A percentile compares a stretch with the other conserved stretches of the same genome.
Evolutionary conservation across 1,139 yeast species (phyloP).

Genomic region (Zygosaccharomyces pseudobailii): DNA sequence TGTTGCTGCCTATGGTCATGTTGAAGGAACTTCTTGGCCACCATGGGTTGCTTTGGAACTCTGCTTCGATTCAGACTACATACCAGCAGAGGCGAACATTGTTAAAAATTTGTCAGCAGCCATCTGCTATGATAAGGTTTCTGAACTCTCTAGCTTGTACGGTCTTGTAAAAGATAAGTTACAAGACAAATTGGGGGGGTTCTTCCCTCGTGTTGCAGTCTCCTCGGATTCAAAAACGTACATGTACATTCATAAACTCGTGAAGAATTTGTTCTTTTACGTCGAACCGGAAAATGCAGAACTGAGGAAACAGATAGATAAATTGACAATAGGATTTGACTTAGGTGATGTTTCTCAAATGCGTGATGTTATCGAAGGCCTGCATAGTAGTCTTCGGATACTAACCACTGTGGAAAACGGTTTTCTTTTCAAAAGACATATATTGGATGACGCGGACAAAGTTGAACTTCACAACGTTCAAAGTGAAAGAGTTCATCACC

Average conservation of each 20-base stretch:
- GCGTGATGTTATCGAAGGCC: conserved; percentile 45
- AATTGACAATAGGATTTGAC: conserved; percentile 65
- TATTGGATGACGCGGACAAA: conserved; percentile 34
- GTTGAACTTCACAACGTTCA: conserved; percentile 34
- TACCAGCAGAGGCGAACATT: conserved; percentile 48
- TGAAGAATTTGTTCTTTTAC: conserved; percentile 61
- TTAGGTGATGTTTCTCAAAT: conserved; percentile 56
- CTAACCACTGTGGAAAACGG: conserved; percentile 44
- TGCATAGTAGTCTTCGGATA: conserved; percentile 54
- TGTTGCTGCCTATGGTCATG: conserved; percentile 40
- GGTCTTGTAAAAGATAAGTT: conserved; percentile 33
- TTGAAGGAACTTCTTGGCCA: conserved; percentile 53
- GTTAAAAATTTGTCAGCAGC: conserved; percentile 62
- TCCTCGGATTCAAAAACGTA: conserved; percentile 74
- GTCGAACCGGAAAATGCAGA: conserved; percentile 58
- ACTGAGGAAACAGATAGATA: conserved; percentile 57
- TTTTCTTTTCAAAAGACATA: conserved; percentile 29
- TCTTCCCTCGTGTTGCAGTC: conserved; percentile 65
- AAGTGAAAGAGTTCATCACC: conserved; percentile 29
- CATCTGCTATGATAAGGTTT: conserved; percentile 46
- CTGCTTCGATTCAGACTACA: conserved; percentile 63
- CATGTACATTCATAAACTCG: conserved; percentile 57
- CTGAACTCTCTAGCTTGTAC: conserved; percentile 28
- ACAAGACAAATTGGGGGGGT: conserved; percentile 48
- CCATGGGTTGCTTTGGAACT: conserved; percentile 80